Base-by-base conservation (phyloP, 768 basidiomycete genomes). In the Leccinum broughii region DNA sequence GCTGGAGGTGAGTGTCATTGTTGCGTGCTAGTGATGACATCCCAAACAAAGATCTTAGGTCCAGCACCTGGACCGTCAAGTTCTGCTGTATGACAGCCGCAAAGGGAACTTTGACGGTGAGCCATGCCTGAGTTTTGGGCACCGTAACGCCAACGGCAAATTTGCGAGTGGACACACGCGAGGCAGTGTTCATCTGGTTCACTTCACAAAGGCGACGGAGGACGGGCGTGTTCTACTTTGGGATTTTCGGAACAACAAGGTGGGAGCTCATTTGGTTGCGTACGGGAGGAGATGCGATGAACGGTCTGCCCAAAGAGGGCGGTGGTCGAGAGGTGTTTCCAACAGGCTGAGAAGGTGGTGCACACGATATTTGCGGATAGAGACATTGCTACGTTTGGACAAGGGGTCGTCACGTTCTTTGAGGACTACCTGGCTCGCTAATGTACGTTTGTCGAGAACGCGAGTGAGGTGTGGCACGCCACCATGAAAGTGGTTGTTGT, bases 191-290 rank as follows among this genome's bases (percentile, higher is more conserved):
- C 67, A 68, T 65, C 71, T 71, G 58, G 74, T 71, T 55, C 74
- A 79, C 59, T 84, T 82, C 68, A 78, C 76, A 39, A 79, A 77
- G 58, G 80, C 80, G 17, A 81, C 74, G 66, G 70, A 72, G 35
- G 82, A 84, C 62, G 78, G 80, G 17, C 64, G 62, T 30, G 74
- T 83, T 30, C 66, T 76, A 13, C 64, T 82, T 30, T 83, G 82
- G 81, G 84, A 85, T 66, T 80, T 77, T 69, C 76, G 83, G 32
- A 80, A 81, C 54, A 63, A 60, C 14, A 78, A 78, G 76, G 83
- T 80, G 74, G 56, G 73, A 60, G 53, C 60, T 54, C 51, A 58
- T 50, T 61, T 54, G 57, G 60, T 56, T 62, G 54, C 50, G 56
- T 48, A 35, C 11, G 48, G 55, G 58, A 48, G 67, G 49, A 62